Evolutionary conservation across 1,284 basidiomycete species (phyloP).

Genomic region (Irpex sp.): DNA sequence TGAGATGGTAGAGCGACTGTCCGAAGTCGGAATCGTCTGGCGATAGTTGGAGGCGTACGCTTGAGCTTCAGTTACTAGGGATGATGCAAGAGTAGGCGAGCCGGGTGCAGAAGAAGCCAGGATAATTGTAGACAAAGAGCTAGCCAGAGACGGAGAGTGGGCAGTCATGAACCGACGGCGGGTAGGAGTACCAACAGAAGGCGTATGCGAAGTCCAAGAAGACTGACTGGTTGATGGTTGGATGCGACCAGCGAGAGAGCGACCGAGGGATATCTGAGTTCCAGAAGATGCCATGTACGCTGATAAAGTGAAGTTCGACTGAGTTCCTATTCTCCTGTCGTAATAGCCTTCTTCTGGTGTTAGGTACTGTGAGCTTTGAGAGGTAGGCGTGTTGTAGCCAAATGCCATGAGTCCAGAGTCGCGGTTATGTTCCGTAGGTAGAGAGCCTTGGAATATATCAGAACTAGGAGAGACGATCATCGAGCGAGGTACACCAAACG

Average conservation of each 20-base stretch:
- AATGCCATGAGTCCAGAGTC: not conserved
- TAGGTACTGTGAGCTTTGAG: constrained; percentile 1
- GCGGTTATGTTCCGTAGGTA: not conserved
- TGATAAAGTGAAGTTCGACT: constrained; percentile 19
- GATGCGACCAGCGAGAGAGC: not conserved
- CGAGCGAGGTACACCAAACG: constrained; percentile 19
- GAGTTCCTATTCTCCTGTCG: constrained; percentile 3
- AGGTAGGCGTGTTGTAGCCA: not conserved
- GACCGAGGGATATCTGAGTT: not conserved
- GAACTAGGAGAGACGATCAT: not conserved
- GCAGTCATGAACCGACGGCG: not conserved
- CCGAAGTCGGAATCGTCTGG: constrained; percentile 9
- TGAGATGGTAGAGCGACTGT: not conserved
- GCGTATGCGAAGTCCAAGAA: not conserved
- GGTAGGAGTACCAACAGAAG: constrained; percentile 2
- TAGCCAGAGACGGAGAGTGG: constrained; percentile 13
- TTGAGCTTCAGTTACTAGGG: constrained; percentile 10
- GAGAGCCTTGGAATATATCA: not conserved
- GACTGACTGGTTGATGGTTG: not conserved
- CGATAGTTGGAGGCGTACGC: constrained; percentile 6
- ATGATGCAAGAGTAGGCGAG: constrained; percentile 12
- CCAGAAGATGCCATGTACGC: constrained; percentile 15
- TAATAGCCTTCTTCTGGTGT: constrained; percentile 4
- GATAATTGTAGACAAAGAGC: constrained; percentile 15
- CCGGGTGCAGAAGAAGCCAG: constrained; percentile 11